Base-by-base conservation (phyloP, 2,329 filamentous ascomycete genomes). In the Fusarium fracticaudum region DNA sequence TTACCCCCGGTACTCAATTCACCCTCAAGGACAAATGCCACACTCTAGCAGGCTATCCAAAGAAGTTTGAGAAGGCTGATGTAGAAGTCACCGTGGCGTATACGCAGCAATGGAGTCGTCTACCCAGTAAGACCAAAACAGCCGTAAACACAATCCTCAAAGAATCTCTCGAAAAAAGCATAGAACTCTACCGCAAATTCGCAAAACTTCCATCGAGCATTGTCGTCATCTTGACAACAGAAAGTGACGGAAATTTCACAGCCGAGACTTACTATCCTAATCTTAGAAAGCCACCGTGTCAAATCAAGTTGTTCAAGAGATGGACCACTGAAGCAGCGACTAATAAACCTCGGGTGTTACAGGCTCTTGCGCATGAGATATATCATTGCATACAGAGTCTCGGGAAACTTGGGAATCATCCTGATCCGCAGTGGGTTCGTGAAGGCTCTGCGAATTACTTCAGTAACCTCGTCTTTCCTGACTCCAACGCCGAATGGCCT, bases 361-460 rank as follows among this genome's bases (percentile, higher is more conserved):
- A 69, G 24, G 60, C 60, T 5, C 11, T 74, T 14, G 41, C 72
- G 5, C 71, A 72, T 14, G 72, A 74, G 40, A 40, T 74, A 11
- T 75, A 72, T n/a, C 71, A 74, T 26, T 74, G 72, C 35, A 44
- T 74, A 1, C 71, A 72, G 50, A 29, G 44, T 29, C 40, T 60
- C 5, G 41, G 54, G 5, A 43, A 35, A 20, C 4, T 69, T 8
- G 61, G 51, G 6, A 62, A 60, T 11, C 4, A 9, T 12, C 13
- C 15, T 8, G 60, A 55, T 8, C 66, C 69, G 4, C 17, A 29
- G 6, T 75, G 65, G 48, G 43, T 72, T 8, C 18, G 26, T 10
- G 68, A 72, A 5, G 71, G 64, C n/a, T 69, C 71, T 9, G 71
- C 72, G 24, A 69, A 72, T 31, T 74, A 75, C 43, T 67, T 74